Base-by-base conservation (phyloP, 495 filamentous ascomycete genomes). In the Sordaria brevicollis region DNA sequence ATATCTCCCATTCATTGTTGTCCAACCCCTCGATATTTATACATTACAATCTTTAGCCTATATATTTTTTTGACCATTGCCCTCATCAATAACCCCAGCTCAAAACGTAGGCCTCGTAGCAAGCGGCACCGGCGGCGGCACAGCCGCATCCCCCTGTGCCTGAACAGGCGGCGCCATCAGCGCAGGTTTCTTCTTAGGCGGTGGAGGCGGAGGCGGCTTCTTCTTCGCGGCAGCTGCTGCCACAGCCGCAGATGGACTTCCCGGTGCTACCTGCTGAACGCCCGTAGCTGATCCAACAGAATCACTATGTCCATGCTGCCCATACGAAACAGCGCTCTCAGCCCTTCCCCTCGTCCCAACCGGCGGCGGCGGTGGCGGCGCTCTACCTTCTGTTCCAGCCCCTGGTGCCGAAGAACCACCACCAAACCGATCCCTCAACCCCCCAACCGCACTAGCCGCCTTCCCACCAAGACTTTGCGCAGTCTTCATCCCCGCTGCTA, bases 181-280 rank as follows among this genome's bases (percentile, higher is more conserved):
- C 25, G 57, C 65, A 35, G 71, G 35, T 62, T 75, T 77, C 72
- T 78, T 80, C 66, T 77, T 78, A 10, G 88, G 86, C n/a, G 89
- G 89, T 4, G 89, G 90, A 2, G 91, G 88, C 31, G 87, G 90
- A 4, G 92, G 90, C 8, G 89, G 85, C 72, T 89, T 91, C 80
- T 89, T 91, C 74, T 82, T 86, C 34, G 71, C 76, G 62, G 78
- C 65, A 2, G 75, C 31, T 65, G 73, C 76, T 34, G 81, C 74
- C 13, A 75, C 78, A 43, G 79, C 74, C 49, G 65, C 25, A 15
- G 49, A 62, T 17, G 49, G 25, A 62, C 49, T 62, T 62, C 49
- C 49, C 5, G 49, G 49, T 25, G 49, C 21, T n/a, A n/a, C n/a
- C n/a, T n/a, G n/a, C n/a, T n/a, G n/a, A 25, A 54, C 43, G 1